Evolutionary conservation across 179 eudicot species (phyloP).

Genomic region (Beta lomatogona): DNA sequence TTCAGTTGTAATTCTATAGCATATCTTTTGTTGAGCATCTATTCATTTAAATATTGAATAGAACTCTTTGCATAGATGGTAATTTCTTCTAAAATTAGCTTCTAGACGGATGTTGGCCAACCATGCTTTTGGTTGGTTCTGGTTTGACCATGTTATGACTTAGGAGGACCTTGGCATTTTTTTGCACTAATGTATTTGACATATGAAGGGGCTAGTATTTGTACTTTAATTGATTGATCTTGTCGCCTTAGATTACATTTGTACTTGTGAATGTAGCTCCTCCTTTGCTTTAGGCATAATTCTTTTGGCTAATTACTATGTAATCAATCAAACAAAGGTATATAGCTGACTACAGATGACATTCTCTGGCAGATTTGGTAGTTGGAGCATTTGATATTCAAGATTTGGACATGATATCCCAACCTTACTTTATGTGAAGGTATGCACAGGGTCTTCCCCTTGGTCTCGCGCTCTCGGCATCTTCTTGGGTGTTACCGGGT

Average conservation of each 20-base stretch:
- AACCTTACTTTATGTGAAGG: constrained; percentile 20
- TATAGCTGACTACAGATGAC: constrained; percentile 18
- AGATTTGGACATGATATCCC: constrained; percentile 17
- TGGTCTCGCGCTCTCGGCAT: background rate
- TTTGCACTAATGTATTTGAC: constrained; percentile 9
- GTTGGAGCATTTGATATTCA: constrained; percentile 26
- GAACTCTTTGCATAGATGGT: background rate
- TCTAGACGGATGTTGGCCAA: constrained; percentile 38
- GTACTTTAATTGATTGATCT: constrained; percentile 13
- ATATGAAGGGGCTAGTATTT: background rate
- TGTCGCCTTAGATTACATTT: background rate
- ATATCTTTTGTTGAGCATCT: background rate
- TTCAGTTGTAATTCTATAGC: background rate
- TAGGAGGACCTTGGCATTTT: background rate
- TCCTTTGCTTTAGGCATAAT: background rate
- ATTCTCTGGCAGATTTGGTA: constrained; percentile 18
- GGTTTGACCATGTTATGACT: constrained; percentile 27
- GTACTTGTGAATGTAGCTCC: background rate
- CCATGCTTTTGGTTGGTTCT: constrained; percentile 34
- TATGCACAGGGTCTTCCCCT: constrained; percentile 15
- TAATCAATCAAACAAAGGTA: background rate
- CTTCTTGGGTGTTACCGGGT: background rate
- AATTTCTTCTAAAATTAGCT: constrained; percentile 6
- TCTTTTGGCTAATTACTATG: background rate
- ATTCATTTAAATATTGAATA: background rate